Conservation (phyloP, 768 basidiomycete genomes). For the Cubamyces lactineus region DNA sequence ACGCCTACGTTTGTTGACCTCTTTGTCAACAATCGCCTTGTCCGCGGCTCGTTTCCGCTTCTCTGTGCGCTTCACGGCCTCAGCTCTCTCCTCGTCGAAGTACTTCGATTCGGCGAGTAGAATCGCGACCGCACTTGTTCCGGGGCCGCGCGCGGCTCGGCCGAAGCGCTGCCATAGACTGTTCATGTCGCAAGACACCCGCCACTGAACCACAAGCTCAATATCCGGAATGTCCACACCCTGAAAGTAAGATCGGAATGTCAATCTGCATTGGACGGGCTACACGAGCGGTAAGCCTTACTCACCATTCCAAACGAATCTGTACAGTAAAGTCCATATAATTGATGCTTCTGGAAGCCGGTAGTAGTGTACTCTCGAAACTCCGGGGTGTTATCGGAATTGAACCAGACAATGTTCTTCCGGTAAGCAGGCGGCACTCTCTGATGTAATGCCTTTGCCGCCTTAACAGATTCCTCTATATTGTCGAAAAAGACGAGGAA, state of each 20-base stretch:
- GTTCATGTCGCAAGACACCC: conserved; percentile 30
- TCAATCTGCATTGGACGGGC: no score
- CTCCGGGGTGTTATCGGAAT: no score
- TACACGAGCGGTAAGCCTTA: no score
- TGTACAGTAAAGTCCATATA: no score
- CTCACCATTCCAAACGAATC: no score
- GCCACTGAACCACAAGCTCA: conserved; percentile 41
- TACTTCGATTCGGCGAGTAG: conserved; percentile 34
- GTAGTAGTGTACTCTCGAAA: no score
- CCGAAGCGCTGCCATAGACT: conserved; percentile 42
- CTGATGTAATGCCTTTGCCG: no score
- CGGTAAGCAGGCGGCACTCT: no score
- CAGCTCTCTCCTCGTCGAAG: conserved; percentile 22
- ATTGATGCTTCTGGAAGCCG: no score
- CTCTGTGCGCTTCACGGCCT: conserved; percentile 25
- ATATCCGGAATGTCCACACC: conserved; percentile 42
- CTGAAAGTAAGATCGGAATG: conserved; percentile 23
- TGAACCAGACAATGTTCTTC: no score
- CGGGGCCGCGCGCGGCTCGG: conserved; percentile 26
- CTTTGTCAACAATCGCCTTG: conserved; percentile 29
- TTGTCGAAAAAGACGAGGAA: no score
- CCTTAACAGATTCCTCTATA: no score
- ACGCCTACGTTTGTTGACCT: conserved; percentile 19
- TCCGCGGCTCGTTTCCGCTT: conserved; percentile 33
- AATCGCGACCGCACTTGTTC: neutral